Conservation (phyloP, 2,329 filamentous ascomycete species). For the Fonsecaea multimorphosa region DNA sequence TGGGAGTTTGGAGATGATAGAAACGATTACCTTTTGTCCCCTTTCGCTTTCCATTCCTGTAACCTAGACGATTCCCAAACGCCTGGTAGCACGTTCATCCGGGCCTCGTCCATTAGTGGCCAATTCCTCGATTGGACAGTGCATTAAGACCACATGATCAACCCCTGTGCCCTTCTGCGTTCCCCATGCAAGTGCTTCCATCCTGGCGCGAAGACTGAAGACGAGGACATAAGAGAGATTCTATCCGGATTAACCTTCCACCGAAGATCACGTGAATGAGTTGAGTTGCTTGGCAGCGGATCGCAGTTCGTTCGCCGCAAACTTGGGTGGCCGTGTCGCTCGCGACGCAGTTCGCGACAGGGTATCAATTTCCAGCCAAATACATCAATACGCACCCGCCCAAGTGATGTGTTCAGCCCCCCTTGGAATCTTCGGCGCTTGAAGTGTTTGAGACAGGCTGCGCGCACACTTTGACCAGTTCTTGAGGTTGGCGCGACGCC, state of each 20-base stretch:
- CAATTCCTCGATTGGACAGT: too few relatives aligned
- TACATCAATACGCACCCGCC: slow-evolving; percentile 13
- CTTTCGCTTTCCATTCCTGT: background rate
- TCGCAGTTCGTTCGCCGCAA: slow-evolving; percentile 4
- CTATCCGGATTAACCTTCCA: background rate
- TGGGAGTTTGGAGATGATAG: background rate
- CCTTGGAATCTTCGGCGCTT: background rate
- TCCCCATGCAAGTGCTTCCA: too few relatives aligned
- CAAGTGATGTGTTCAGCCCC: background rate
- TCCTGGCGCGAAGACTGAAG: too few relatives aligned
- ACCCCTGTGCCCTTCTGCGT: too few relatives aligned
- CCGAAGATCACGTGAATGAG: background rate
- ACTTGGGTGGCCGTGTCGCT: slow-evolving; percentile 17
- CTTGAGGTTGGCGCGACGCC: background rate
- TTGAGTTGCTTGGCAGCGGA: background rate
- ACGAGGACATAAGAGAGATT: too few relatives aligned
- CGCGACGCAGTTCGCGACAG: slow-evolving; percentile 26
- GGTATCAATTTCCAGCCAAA: slow-evolving; percentile 13
- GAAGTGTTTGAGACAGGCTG: background rate
- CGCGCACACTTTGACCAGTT: background rate
- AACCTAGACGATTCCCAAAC: background rate
- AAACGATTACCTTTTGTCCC: background rate
- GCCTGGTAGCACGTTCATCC: too few relatives aligned
- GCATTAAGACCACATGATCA: too few relatives aligned
- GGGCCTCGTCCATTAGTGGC: too few relatives aligned